Percentiles rank a stretch among this genome's conserved stretches.
Evolutionary conservation across 2,329 filamentous ascomycete genomes (phyloP).

Genomic region (Stenocarpella maydis): DNA sequence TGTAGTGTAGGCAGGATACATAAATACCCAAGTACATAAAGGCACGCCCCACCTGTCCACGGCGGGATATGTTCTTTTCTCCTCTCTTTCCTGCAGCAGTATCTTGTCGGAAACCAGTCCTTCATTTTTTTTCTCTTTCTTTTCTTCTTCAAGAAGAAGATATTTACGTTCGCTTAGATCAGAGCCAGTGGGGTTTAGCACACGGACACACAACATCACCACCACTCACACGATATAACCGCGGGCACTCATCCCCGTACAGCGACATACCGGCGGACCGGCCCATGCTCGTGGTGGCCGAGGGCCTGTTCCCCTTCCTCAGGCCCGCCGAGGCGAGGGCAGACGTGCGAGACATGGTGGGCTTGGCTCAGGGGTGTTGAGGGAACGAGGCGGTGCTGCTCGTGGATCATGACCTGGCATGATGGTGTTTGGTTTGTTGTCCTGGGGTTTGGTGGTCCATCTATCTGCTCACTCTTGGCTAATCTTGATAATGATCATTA

Average conservation of each 20-base stretch:
- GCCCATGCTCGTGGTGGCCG: constrained; percentile 30
- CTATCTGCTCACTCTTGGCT: neutral
- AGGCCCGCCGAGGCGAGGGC: constrained; percentile 1
- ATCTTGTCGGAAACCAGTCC: neutral
- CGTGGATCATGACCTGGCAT: no score
- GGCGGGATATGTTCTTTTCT: neutral
- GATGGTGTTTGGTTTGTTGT: neutral
- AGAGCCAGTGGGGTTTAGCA: neutral
- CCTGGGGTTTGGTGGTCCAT: neutral
- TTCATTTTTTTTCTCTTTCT: neutral
- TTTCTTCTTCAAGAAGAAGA: no score
- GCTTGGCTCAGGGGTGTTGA: neutral
- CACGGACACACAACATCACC: neutral
- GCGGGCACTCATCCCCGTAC: neutral
- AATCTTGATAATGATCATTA: neutral
- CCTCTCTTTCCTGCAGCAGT: no score
- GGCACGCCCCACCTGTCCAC: neutral
- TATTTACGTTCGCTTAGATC: no score
- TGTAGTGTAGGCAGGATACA: no score
- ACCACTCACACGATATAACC: neutral
- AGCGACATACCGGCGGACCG: constrained; percentile 27
- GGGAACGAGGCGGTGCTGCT: neutral
- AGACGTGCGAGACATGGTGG: neutral
- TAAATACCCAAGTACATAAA: no score
- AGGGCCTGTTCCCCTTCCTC: constrained; percentile 23